phyloP scores from a whole-genome alignment of 805 yeast genomes.

The Starmerella etchellsii region DNA sequence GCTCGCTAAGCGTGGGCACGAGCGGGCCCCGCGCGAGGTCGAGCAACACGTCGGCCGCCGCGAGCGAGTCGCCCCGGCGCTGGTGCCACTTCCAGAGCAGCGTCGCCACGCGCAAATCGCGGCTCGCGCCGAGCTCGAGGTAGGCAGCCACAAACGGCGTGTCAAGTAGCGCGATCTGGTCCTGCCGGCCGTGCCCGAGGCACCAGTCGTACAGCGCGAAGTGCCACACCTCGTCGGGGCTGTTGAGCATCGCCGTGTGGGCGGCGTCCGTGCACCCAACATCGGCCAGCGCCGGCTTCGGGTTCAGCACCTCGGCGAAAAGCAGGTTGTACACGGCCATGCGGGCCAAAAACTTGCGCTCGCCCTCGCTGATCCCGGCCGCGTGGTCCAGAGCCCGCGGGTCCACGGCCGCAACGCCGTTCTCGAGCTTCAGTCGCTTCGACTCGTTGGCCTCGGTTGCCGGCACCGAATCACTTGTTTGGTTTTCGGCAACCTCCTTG shows the following conservation, averaged over 20 bases:
- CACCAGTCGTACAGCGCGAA: constrained; percentile 90
- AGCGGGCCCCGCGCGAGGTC: constrained; percentile 61
- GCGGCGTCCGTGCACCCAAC: constrained; percentile 43
- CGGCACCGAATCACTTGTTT: not conserved
- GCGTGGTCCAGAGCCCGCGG: not conserved
- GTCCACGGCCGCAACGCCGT: not conserved
- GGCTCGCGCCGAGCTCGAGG: constrained; percentile 37
- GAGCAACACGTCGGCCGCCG: constrained; percentile 74
- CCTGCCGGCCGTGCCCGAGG: constrained; percentile 61
- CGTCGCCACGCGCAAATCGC: constrained; percentile 62
- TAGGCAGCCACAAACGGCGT: constrained; percentile 72
- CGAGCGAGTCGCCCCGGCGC: constrained; percentile 59
- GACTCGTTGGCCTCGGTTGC: not conserved
- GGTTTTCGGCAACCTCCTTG: not conserved
- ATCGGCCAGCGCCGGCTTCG: constrained; percentile 41
- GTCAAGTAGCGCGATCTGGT: constrained; percentile 61
- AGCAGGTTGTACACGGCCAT: constrained; percentile 54
- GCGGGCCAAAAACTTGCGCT: constrained; percentile 40
- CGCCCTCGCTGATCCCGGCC: constrained; percentile 14
- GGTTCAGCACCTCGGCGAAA: constrained; percentile 53
- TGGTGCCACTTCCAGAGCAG: constrained; percentile 83
- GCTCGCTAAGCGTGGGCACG: constrained; percentile 48
- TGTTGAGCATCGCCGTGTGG: constrained; percentile 59
- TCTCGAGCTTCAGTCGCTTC: not conserved
- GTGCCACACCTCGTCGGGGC: constrained; percentile 76